These are phyloP conservation scores for Rhexocercosporidium sp. DNA, from an alignment of 2,329 filamentous ascomycete species.

Conservation along the genomic window DNA sequence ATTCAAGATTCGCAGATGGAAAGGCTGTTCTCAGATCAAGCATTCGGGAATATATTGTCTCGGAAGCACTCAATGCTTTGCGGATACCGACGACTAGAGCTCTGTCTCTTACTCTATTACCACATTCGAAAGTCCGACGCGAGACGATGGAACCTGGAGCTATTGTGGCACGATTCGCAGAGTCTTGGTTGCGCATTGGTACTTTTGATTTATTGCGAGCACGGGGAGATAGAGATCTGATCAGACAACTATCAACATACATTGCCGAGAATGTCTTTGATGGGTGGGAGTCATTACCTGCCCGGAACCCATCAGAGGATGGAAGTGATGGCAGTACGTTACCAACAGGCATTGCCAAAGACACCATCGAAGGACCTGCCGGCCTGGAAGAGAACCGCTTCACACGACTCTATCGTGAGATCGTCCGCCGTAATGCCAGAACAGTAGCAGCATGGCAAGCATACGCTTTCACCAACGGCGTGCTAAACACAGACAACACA, in stretches of 20 bases:
- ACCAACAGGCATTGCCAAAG: slow-evolving; percentile 55
- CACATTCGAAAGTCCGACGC: slow-evolving; percentile 73
- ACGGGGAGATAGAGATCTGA: slow-evolving; percentile 76
- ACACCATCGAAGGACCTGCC: slow-evolving; percentile 68
- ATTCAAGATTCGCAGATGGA: slow-evolving; percentile 94
- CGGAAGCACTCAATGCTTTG: slow-evolving; percentile 85
- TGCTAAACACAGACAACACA: slow-evolving; percentile 97
- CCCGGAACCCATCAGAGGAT: slow-evolving; percentile 56
- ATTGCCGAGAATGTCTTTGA: slow-evolving; percentile 85
- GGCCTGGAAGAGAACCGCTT: slow-evolving; percentile 84
- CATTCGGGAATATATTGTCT: slow-evolving; percentile 93
- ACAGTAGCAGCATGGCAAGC: slow-evolving; percentile 96
- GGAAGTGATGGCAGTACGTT: slow-evolving; percentile 49
- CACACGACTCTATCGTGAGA: slow-evolving; percentile 83
- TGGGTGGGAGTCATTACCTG: slow-evolving; percentile 85
- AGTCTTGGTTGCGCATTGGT: slow-evolving; percentile 91
- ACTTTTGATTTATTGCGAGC: slow-evolving; percentile 92
- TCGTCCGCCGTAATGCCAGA: slow-evolving; percentile 81
- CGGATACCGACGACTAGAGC: slow-evolving; percentile 87
- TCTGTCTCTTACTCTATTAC: slow-evolving; percentile 78
- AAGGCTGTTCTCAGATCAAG: slow-evolving; percentile 91
- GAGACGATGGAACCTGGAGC: slow-evolving; percentile 88
- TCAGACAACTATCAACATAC: slow-evolving; percentile 79
- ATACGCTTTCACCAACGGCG: slow-evolving; percentile 99
- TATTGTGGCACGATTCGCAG: slow-evolving; percentile 89